phyloP scores from a whole-genome alignment of 2,329 filamentous ascomycete species.

The Aspergillus sp. region DNA sequence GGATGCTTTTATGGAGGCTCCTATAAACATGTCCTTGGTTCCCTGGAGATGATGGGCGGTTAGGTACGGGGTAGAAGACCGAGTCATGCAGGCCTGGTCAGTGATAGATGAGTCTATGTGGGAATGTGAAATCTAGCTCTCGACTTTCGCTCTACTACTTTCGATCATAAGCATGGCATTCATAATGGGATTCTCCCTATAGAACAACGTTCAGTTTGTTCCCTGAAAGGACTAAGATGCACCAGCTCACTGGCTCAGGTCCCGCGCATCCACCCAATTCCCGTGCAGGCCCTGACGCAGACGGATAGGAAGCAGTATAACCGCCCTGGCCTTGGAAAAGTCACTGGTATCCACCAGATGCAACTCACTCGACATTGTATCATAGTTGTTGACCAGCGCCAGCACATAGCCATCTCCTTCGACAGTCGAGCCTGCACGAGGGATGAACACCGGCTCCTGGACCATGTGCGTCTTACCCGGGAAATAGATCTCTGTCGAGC shows the following conservation, averaged over 20 bases:
- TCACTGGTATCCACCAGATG: constrained; percentile 17
- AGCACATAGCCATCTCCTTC: constrained; percentile 26
- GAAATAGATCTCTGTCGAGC: constrained; percentile 44
- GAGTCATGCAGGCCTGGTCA: too few relatives aligned
- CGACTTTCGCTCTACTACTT: too few relatives aligned
- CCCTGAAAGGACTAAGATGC: too few relatives aligned
- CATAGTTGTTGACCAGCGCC: constrained; percentile 22
- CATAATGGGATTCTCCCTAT: too few relatives aligned
- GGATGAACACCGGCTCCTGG: constrained; percentile 26
- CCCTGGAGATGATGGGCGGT: too few relatives aligned
- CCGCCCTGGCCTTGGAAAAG: constrained; percentile 11
- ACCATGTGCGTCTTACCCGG: constrained; percentile 40
- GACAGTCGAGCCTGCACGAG: constrained; percentile 1
- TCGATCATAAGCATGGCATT: too few relatives aligned
- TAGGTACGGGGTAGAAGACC: too few relatives aligned
- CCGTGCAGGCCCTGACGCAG: constrained; percentile 22
- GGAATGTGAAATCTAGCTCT: too few relatives aligned
- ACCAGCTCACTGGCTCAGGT: background rate
- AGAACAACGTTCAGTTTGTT: too few relatives aligned
- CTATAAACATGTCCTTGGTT: too few relatives aligned
- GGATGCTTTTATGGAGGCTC: too few relatives aligned
- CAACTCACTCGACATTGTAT: constrained; percentile 21
- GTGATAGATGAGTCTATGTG: too few relatives aligned
- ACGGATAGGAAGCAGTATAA: constrained; percentile 15
- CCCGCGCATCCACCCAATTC: constrained; percentile 18